Evolutionary conservation across 257 asterid genomes (phyloP), one percentile per base, ranked within the genome.

Genomic region (Salvia hispanica): DNA sequence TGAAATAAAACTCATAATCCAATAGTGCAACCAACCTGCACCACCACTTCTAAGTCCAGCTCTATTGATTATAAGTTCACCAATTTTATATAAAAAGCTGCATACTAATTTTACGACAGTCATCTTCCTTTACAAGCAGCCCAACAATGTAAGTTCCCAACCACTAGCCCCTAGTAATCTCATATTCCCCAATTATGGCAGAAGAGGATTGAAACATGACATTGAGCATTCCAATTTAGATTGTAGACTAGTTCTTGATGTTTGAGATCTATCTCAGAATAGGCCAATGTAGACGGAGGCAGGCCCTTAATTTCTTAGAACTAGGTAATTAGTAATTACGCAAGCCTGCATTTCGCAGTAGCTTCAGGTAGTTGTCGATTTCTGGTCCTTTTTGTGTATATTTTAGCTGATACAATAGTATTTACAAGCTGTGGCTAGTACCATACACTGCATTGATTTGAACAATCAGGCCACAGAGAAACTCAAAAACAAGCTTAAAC

Each of bases 171-270:
- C 44, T 53, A 52, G 3, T 59, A n/a, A 36, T n/a, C 62, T 18
- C 47, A 34, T 63, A 40, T 14, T 63, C 52, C 37, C 58, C 44
- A 16, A 33, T 44, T 44, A 7, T 3, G n/a, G 52, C 62, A 21
- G 67, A 33, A 74, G 67, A 14, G 50, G 56, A 53, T 44, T 58
- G 5, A 54, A n/a, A 43, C 45, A 45, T 43, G 40, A 58, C 36
- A 10, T 43, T 31, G 25, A 7, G 14, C 46, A 21, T 66, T 48
- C 54, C 48, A 33, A 39, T 15, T 14, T 3, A 34, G 37, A 34
- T 18, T 18, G 0, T 18, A 57, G 40, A 57, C 31, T 48, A 11
- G 40, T 39, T 61, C 44, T 48, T 21, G 59, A 61, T 16, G 34
- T 51, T 8, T 53, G 25, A 50, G 33, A 67, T 12, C 46, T 44